Evolutionary conservation across 345 rosid species (phyloP).

Genomic region (Viola odorata): DNA sequence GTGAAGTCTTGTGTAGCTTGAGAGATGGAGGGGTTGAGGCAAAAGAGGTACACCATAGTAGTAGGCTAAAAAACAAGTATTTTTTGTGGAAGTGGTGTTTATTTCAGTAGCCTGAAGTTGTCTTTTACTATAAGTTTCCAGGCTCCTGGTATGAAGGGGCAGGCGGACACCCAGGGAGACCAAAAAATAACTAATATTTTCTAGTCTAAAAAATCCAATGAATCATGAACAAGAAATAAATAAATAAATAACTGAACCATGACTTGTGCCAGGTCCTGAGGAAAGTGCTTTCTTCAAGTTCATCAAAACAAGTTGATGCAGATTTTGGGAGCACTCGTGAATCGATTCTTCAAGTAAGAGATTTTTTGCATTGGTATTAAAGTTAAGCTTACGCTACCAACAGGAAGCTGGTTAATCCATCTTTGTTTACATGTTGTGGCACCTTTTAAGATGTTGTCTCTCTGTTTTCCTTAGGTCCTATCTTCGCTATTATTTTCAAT

Average conservation of each 20-base stretch:
- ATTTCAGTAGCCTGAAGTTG: too few species aligned
- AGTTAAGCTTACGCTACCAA: background rate
- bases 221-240: too few species aligned
- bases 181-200: too few species aligned
- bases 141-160: too few species aligned
- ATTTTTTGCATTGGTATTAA: background rate
- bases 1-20: slow-evolving; percentile 66
- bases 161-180: too few species aligned
- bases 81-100: background rate
- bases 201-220: too few species aligned
- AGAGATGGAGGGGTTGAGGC: slow-evolving; percentile 57
- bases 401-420: too few species aligned
- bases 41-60: slow-evolving; percentile 46
- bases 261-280: slow-evolving; percentile 41
- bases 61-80: background rate
- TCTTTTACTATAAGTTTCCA: too few species aligned
- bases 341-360: slow-evolving; percentile 66
- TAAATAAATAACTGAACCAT: slow-evolving; percentile 7
- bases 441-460: too few species aligned
- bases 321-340: slow-evolving; percentile 65
- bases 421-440: background rate
- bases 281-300: slow-evolving; percentile 47
- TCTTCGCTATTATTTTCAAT: too few species aligned
- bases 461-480: background rate
- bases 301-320: slow-evolving; percentile 37